Conservation (phyloP, 164 flowering plant genomes). For the Vitis cinerea region DNA sequence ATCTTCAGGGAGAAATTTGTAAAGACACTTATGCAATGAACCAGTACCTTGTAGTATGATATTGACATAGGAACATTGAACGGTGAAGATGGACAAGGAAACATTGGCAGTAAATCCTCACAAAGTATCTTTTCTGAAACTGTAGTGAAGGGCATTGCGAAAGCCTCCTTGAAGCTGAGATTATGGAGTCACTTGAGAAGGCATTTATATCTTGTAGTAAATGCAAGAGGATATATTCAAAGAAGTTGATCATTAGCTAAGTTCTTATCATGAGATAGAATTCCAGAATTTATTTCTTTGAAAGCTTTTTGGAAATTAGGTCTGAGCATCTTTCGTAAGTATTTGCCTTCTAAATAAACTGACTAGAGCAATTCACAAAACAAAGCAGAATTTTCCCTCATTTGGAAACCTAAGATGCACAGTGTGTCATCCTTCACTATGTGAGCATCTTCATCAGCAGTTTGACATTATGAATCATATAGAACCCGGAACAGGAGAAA, state of each 20-base stretch:
- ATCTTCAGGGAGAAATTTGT: neutral
- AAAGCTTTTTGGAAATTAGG: too few species aligned
- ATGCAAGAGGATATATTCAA: neutral
- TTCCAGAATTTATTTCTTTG: too few species aligned
- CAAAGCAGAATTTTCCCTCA: too few species aligned
- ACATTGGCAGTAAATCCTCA: conserved; percentile 68
- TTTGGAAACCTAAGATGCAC: neutral
- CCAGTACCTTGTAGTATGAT: conserved; percentile 74
- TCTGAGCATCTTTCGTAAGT: too few species aligned
- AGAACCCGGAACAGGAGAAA: neutral
- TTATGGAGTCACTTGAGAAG: conserved; percentile 9
- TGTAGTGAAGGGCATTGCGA: conserved; percentile 71
- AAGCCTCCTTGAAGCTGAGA: conserved; percentile 88
- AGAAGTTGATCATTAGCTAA: too few species aligned
- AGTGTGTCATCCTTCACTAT: neutral
- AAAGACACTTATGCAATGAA: conserved; percentile 1
- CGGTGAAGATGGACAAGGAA: conserved; percentile 46
- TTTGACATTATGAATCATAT: neutral
- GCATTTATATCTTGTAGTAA: conserved; percentile 5
- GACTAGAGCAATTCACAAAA: too few species aligned
- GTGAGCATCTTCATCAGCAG: neutral
- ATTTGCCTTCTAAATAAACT: too few species aligned
- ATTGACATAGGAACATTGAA: conserved; percentile 54
- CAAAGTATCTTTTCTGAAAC: conserved; percentile 67
- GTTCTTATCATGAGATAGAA: too few species aligned